phyloP scores from a whole-genome alignment of 106 monocot genomes.

The Alisma plantagoaquatica region DNA sequence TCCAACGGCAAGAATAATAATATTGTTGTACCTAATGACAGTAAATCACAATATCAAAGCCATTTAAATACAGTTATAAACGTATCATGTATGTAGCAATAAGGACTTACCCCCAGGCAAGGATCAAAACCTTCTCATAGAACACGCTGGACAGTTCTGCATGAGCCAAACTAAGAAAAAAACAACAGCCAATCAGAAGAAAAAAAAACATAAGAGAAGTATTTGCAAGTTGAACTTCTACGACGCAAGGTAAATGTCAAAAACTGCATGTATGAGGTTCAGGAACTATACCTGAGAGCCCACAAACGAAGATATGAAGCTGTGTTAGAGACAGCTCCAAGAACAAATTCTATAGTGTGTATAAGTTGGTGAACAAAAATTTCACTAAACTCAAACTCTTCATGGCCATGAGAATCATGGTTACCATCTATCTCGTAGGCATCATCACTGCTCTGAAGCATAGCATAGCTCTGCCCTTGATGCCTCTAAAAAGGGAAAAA shows the following conservation, averaged over 20 bases:
- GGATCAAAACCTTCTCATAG: conserved; percentile 90
- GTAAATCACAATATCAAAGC: not conserved
- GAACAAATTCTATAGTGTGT: conserved; percentile 99
- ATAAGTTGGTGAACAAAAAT: conserved; percentile 97
- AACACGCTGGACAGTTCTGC: conserved; percentile 87
- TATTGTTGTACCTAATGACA: conserved; percentile 44
- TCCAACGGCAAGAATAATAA: conserved; percentile 54
- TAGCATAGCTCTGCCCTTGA: conserved; percentile 67
- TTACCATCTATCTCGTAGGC: conserved; percentile 47
- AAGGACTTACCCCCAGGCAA: conserved; percentile 99
- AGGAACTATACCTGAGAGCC: conserved; percentile 74
- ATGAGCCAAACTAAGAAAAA: conserved; percentile 81
- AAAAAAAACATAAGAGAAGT: not conserved
- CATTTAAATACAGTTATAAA: too few relatives aligned
- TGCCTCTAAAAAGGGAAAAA: conserved; percentile 49
- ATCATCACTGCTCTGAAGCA: conserved; percentile 67
- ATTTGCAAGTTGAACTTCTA: not conserved
- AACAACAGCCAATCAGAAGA: not conserved
- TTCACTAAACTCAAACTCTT: conserved; percentile 95
- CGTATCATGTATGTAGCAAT: too few relatives aligned
- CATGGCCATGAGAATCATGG: conserved; percentile 51
- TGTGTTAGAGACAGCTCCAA: conserved; percentile 97
- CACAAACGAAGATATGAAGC: conserved; percentile 97
- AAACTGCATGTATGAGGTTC: too few relatives aligned
- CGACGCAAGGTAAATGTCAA: too few relatives aligned